Percentiles rank a stretch among this genome's conserved stretches.
phyloP scores from a whole-genome alignment of 1,284 basidiomycete genomes.

The Leccinum huronense region DNA sequence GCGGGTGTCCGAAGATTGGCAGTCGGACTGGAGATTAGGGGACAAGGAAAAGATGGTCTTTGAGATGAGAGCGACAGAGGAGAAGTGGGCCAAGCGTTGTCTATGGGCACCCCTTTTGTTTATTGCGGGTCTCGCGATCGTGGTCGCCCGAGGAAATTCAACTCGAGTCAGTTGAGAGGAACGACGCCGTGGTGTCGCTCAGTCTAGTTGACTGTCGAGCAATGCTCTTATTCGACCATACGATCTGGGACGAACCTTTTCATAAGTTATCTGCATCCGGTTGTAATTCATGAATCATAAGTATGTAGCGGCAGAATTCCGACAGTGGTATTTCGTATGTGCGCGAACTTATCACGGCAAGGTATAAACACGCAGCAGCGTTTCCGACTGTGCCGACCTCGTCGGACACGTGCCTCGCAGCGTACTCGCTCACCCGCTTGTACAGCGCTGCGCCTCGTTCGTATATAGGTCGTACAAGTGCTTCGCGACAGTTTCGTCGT shows the following conservation, averaged over 20 bases:
- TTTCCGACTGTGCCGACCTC: slow-evolving; percentile 81
- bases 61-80: slow-evolving; percentile 38
- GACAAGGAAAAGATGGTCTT: slow-evolving; percentile 38
- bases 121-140: slow-evolving; percentile 24
- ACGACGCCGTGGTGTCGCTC: too few species aligned
- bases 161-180: too few species aligned
- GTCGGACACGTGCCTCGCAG: slow-evolving; percentile 72
- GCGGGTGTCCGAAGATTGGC: slow-evolving; percentile 40
- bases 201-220: too few species aligned
- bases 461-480: slow-evolving; percentile 74
- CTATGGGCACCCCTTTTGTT: slow-evolving; percentile 35
- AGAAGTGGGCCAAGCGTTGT: slow-evolving; percentile 44
- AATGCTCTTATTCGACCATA: too few species aligned
- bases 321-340: too few species aligned
- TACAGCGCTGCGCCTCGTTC: slow-evolving; percentile 57
- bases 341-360: slow-evolving; percentile 56
- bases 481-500: slow-evolving; percentile 69
- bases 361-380: slow-evolving; percentile 76
- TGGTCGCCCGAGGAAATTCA: slow-evolving; percentile 14
- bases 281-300: too few species aligned
- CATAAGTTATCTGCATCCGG: too few species aligned
- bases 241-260: too few species aligned
- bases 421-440: slow-evolving; percentile 63
- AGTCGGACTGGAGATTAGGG: slow-evolving; percentile 36
- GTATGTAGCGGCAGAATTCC: too few species aligned